Evolutionary conservation across 1,139 yeast species (phyloP).

Genomic region (Kodamaea suecica): DNA sequence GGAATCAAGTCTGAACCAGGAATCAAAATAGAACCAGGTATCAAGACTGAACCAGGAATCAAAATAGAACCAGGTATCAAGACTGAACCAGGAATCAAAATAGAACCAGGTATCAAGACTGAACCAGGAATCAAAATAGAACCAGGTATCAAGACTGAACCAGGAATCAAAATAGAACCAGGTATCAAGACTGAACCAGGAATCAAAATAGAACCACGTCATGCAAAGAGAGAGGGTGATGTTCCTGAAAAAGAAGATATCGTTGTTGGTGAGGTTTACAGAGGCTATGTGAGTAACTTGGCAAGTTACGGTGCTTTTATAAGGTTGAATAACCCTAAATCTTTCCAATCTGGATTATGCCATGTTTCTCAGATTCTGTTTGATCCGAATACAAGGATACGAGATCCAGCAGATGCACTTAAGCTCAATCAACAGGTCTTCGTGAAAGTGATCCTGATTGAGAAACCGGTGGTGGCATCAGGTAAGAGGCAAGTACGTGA

Average conservation of each 20-base stretch:
- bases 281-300: slow-evolving; percentile 59
- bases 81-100: not conserved
- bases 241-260: slow-evolving; percentile 18
- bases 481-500: slow-evolving; percentile 25
- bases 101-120: no score
- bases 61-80: no score
- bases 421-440: slow-evolving; percentile 58
- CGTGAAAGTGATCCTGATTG: slow-evolving; percentile 55
- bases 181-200: not conserved
- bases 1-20: not conserved
- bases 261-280: slow-evolving; percentile 45
- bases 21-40: not conserved
- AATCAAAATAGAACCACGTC: no score
- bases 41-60: not conserved
- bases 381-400: slow-evolving; percentile 44
- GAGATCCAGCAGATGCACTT: slow-evolving; percentile 59
- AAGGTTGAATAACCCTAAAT: slow-evolving; percentile 25
- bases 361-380: slow-evolving; percentile 70
- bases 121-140: no score
- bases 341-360: slow-evolving; percentile 55
- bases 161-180: no score
- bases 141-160: not conserved
- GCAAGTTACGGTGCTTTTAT: slow-evolving; percentile 81
- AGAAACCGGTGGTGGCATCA: slow-evolving; percentile 15
- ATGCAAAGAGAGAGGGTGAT: not conserved